Evolutionary conservation across 805 yeast genomes (phyloP), one percentile per base, ranked within the genome.

Genomic region (Geotrichum ghanense): DNA sequence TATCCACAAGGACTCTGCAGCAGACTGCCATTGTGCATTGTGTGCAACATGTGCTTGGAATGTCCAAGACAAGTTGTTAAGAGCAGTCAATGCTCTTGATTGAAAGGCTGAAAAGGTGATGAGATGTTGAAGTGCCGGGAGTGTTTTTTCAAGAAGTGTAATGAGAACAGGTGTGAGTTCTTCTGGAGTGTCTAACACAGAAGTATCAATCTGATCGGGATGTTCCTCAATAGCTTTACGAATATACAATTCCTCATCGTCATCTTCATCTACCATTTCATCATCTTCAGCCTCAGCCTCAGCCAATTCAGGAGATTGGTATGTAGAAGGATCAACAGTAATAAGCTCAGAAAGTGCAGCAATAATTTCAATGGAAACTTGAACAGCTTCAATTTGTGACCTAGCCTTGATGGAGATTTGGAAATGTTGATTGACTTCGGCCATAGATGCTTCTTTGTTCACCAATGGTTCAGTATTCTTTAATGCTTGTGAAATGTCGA

Each of bases 341-440:
- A 71, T 54, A 23, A 68, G 63, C 60, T 88, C 96, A 54, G 83
- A 73, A 4, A 80, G 68, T 1, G 89, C 83, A 1, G 96, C 78
- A 21, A 86, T 68, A 25, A 90, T 61, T 60, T 90, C 97, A 20
- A 89, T 64, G 0, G 83, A 70, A 0, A 81, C 71, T 54, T 86
- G 95, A 20, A 83, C 66, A 3, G 83, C 71, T 52, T 81, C 81
- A 43, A 83, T 63, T 44, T 57, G 58, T 5, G 63, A 57, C 47
- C 74, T 70, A 19, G 56, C 57, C 3, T 40, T 46, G 12, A 52
- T 43, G n/a, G 52, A 55, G 3, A 41, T 21, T 20, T 48, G 44
- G 16, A 53, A 49, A 17, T 52, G 43, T 43, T 46, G 48, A 20
- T 50, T 48, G 41, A 55, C 49, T 27, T 52, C 51, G n/a, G 47